Evolutionary conservation across 2,329 filamentous ascomycete genomes (phyloP), one percentile per base, ranked within the genome.

Genomic region (Coniosporium uncinatum): DNA sequence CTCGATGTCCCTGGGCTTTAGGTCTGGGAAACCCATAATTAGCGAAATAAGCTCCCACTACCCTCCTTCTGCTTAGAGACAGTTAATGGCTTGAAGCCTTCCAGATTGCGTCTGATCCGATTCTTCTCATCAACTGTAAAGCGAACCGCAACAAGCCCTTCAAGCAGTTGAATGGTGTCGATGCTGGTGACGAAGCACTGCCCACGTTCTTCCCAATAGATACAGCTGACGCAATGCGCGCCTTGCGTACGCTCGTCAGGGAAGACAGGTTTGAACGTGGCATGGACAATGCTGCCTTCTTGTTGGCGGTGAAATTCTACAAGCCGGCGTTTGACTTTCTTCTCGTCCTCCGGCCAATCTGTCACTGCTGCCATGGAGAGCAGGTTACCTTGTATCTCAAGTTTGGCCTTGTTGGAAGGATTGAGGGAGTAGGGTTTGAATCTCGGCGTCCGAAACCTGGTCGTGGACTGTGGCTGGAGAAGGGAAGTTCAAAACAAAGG

Each of bases 111-210:
- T 22, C 93, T 83, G 53, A 98, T 97, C 40, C 93, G 82, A 63
- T 98, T 98, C 79, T 97, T 98, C 71, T 97, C 93, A 60, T 97
- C 91, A 4, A 97, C 90, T 0, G 85, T 91, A 66, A 97, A 98
- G 21, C 88, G 79, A 36, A 83, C 81, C 1, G 81, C 87, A 5
- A 97, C 87, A 5, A 98, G 75, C 50, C 91, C 85, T 66, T 97
- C 93, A 3, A 98, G 74, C n/a, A 98, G 75, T 53, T 85, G 86
- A 53, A 98, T 97, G 2, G 91, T 96, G 63, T 98, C 93, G 16
- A 98, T 93, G 40, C 90, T 96, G 3, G 93, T 97, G 41, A 97
- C 89, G 61, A 82, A 97, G 63, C 85, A 95, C 54, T 95, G 87
- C 37, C 81, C 72, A 66, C 89, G 94, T 64, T 95, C 89, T 44